These are phyloP conservation scores for Neoboletus subvelutipes DNA, from an alignment of 768 basidiomycete species.

Conservation along the genomic window DNA sequence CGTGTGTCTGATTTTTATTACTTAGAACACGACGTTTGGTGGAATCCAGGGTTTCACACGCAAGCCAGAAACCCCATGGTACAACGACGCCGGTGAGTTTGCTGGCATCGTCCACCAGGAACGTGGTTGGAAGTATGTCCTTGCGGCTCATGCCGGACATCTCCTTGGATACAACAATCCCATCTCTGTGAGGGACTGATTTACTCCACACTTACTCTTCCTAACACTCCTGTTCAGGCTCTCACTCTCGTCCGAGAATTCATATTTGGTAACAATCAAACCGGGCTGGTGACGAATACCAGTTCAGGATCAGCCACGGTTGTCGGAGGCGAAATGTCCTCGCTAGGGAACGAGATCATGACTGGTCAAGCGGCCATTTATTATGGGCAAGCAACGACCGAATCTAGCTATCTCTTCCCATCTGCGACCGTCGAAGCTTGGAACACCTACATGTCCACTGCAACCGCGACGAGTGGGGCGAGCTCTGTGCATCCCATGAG, in stretches of 20 bases:
- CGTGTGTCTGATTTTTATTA: too few species aligned
- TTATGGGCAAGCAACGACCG: too few species aligned
- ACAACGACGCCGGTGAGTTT: slow-evolving; percentile 51
- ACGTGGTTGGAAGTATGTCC: slow-evolving; percentile 29
- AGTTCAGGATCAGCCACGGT: slow-evolving; percentile 30
- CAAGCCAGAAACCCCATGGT: slow-evolving; percentile 66
- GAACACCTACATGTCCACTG: slow-evolving; percentile 50
- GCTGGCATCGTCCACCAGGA: slow-evolving; percentile 75
- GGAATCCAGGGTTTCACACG: too few species aligned
- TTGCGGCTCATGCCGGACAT: slow-evolving; percentile 40
- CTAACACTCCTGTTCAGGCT: slow-evolving; percentile 39
- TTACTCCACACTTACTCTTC: not conserved
- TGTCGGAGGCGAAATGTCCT: slow-evolving; percentile 49
- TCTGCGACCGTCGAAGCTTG: slow-evolving; percentile 57
- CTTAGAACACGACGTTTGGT: too few species aligned
- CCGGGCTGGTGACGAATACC: slow-evolving; percentile 49
- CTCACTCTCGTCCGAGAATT: slow-evolving; percentile 39
- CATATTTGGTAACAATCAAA: slow-evolving; percentile 54
- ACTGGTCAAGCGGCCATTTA: slow-evolving; percentile 29
- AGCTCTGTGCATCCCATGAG: not conserved
- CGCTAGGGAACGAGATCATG: slow-evolving; percentile 33
- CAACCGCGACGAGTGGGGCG: slow-evolving; percentile 14
- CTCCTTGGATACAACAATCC: slow-evolving; percentile 36
- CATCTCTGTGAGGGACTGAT: slow-evolving; percentile 40
- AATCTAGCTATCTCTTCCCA: slow-evolving; percentile 40